These are phyloP conservation scores for Cokeromyces recurvatus DNA, from an alignment of 371 early-diverging fungal species.

Conservation along the genomic window DNA sequence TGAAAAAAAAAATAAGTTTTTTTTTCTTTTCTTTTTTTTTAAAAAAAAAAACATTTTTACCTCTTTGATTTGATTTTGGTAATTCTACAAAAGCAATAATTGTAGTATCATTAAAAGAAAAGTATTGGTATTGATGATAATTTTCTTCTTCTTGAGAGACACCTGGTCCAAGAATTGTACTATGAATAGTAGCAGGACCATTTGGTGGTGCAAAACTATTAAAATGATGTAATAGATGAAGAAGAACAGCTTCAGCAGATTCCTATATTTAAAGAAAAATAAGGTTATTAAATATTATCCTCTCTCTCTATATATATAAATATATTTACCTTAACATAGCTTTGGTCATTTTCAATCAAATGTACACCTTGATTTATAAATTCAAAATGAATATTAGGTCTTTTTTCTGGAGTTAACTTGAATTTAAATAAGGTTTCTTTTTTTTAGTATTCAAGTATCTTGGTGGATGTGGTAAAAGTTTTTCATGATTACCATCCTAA, in stretches of 20 bases:
- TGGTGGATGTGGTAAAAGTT: conserved; percentile 9
- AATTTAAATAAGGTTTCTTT: conserved; percentile 36
- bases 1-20: no score
- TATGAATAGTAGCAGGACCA: conserved; percentile 49
- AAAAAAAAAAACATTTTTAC: not conserved
- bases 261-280: conserved; percentile 34
- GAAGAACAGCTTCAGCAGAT: conserved; percentile 47
- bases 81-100: conserved; percentile 59
- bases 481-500: conserved; percentile 5
- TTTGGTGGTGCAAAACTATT: conserved; percentile 51
- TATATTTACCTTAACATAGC: conserved; percentile 39
- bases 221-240: conserved; percentile 52
- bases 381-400: conserved; percentile 30
- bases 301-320: no score
- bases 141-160: conserved; percentile 37
- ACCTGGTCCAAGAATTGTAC: conserved; percentile 45
- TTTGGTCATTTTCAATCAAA: conserved; percentile 30
- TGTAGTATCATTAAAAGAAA: conserved; percentile 57
- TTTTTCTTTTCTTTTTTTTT: not conserved
- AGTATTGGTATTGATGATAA: conserved; percentile 48
- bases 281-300: no score
- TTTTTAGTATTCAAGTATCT: not conserved
- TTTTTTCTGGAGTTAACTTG: conserved; percentile 34
- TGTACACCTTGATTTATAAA: conserved; percentile 12
- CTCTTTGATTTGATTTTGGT: conserved; percentile 12